Evolutionary conservation across 2,329 filamentous ascomycete genomes (phyloP), one percentile per base, ranked within the genome.

Genomic region (Tolypocladium tropicale): DNA sequence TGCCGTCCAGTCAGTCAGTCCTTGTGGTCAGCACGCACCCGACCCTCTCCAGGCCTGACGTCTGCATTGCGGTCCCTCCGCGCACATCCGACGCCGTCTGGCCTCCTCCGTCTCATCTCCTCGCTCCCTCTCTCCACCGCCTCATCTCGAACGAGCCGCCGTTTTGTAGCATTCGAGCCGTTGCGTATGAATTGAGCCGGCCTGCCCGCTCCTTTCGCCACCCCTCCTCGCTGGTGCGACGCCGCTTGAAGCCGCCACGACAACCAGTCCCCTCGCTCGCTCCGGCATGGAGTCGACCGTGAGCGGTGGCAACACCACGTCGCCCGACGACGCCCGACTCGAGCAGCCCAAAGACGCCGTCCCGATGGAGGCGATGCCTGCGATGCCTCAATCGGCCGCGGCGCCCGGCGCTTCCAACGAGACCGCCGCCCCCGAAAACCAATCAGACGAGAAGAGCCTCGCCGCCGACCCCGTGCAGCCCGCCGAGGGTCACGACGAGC

Each of bases 301-400:
- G 63, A 65, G 58, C 57, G 65, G 68, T 62, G 67, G 63, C 60
- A 68, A 67, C 54, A 55, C 60, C 50, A 54, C 62, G 58, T 57
- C 61, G 57, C 56, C 60, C 55, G 63, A 63, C 60, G 64, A 68
- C 56, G 63, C 66, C 33, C 65, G 62, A 51, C 64, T 72, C 56
- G 62, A 67, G 34, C 70, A 72, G 59, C 67, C 68, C 55, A 65
- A 60, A 53, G 72, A 72, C 60, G 69, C 72, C 56, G 69, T 74
- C 34, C 65, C 68, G 52, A 72, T 73, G 70, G 64, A 68, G 57
- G 65, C 59, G 54, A 68, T 74, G 52, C 57, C 64, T 53, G 66
- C 59, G 55, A 69, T 74, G 53, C 57, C 64, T 53, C 64, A 69
- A 53, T 53, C 61, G 36, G 41, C 55, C 16, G 48, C 55, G 23